These are phyloP conservation scores for Cladosporium sp. DNA, from an alignment of 2,329 filamentous ascomycete species.

Conservation along the genomic window DNA sequence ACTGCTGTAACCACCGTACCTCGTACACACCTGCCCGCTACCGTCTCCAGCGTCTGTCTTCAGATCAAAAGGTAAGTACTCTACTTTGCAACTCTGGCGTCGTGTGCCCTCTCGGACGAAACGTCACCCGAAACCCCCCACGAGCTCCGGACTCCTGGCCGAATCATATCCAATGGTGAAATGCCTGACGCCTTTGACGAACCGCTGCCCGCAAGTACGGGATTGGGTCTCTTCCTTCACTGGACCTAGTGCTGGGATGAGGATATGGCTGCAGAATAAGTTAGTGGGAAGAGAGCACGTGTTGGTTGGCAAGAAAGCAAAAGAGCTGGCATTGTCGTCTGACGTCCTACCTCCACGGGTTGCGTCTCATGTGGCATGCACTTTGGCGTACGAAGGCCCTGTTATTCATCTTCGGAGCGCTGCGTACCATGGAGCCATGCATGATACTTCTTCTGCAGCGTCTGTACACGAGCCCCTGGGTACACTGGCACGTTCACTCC, in stretches of 20 bases:
- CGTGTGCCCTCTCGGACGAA: not conserved
- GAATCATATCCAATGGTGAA: no score
- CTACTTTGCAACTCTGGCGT: not conserved
- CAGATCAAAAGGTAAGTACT: slow-evolving; percentile 14
- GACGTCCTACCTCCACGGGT: not conserved
- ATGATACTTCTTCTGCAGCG: no score
- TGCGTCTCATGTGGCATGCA: slow-evolving; percentile 1
- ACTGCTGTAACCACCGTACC: slow-evolving; percentile 10
- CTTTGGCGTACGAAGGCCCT: not conserved
- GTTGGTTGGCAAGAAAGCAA: not conserved
- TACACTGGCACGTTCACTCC: no score
- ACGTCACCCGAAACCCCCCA: not conserved
- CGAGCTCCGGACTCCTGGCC: not conserved
- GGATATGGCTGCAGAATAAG: not conserved
- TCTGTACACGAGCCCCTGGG: no score
- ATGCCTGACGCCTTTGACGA: no score
- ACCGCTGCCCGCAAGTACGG: no score
- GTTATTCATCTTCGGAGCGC: no score
- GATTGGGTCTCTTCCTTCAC: not conserved
- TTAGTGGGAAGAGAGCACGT: not conserved
- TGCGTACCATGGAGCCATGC: no score
- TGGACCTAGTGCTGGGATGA: not conserved
- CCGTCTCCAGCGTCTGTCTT: slow-evolving; percentile 11
- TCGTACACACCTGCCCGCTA: slow-evolving; percentile 3
- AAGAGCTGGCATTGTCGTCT: not conserved